Evolutionary conservation across 148 eudicot genomes (phyloP).

Genomic region (Vaccinium macrocarpon): DNA sequence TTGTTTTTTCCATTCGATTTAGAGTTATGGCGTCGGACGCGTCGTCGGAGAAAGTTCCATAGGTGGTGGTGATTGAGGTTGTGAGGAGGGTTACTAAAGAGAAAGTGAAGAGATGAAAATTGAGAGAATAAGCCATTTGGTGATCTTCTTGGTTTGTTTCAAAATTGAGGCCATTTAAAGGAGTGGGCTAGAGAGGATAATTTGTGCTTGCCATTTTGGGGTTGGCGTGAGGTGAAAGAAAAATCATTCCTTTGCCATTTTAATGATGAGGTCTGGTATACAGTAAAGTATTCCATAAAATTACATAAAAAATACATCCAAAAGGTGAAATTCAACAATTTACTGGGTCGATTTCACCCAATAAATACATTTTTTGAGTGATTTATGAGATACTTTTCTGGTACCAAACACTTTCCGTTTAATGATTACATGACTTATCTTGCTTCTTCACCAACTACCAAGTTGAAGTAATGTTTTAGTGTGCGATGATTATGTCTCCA

Average conservation of each 20-base stretch:
- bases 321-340: too few relatives aligned
- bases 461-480: neutral
- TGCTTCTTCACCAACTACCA: too few relatives aligned
- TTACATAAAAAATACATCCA: too few relatives aligned
- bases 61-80: neutral
- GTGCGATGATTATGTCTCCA: neutral
- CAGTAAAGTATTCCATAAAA: too few relatives aligned
- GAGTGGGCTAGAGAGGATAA: neutral
- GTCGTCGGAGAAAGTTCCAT: slow-evolving; percentile 20
- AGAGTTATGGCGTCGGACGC: slow-evolving; percentile 8
- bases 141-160: neutral
- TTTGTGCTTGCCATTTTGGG: neutral
- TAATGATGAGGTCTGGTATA: too few relatives aligned
- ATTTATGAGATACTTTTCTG: too few relatives aligned
- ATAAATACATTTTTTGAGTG: too few relatives aligned
- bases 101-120: neutral
- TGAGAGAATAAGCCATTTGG: slow-evolving; percentile 17
- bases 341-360: too few relatives aligned
- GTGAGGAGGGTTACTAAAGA: slow-evolving; percentile 3
- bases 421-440: too few relatives aligned
- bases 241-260: slow-evolving; percentile 7
- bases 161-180: neutral
- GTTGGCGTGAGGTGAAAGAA: neutral
- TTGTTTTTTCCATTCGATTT: slow-evolving; percentile 27
- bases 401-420: too few relatives aligned